Percentiles rank a stretch among this genome's conserved stretches.
phyloP scores from a whole-genome alignment of 2,329 filamentous ascomycete species.

The Ophiostoma triangulosporum region DNA sequence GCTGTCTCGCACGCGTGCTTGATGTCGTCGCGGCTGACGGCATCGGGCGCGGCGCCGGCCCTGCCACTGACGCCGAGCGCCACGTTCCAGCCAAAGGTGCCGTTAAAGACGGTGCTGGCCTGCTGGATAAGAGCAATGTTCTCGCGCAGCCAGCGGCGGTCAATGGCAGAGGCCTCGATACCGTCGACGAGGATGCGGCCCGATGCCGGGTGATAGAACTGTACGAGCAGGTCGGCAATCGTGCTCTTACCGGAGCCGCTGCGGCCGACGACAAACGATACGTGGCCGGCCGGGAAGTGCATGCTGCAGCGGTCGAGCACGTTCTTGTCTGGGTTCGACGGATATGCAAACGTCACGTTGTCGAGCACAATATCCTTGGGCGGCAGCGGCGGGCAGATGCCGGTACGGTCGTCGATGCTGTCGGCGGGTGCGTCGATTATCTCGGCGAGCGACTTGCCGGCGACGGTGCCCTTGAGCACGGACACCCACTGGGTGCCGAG shows the following conservation, averaged over 20 bases:
- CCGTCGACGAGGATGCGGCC: conserved; percentile 62
- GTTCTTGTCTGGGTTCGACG: conserved; percentile 46
- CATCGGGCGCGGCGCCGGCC: not conserved
- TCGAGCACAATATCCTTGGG: conserved; percentile 55
- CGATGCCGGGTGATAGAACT: conserved; percentile 54
- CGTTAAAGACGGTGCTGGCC: conserved; percentile 66
- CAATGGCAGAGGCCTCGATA: conserved; percentile 43
- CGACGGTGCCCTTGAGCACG: conserved; percentile 65
- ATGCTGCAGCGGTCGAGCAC: conserved; percentile 52
- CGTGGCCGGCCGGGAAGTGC: conserved; percentile 56
- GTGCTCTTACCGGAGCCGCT: conserved; percentile 94
- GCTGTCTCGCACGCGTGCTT: conserved; percentile 50
- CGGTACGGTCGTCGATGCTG: too few species aligned
- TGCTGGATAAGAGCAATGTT: conserved; percentile 78
- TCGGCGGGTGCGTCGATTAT: not conserved
- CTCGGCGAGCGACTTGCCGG: conserved; percentile 44
- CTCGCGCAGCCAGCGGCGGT: conserved; percentile 58
- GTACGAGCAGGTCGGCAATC: conserved; percentile 62
- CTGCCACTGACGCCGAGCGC: conserved; percentile 31
- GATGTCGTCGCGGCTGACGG: conserved; percentile 28
- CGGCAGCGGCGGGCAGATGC: conserved; percentile 27
- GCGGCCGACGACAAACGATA: conserved; percentile 69
- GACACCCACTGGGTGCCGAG: conserved; percentile 66
- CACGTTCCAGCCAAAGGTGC: conserved; percentile 66
- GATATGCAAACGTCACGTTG: conserved; percentile 69